Evolutionary conservation across 192 early-diverging fungal species (phyloP), one percentile per base, ranked within the genome.

Genomic region (Coemansia sp.): DNA sequence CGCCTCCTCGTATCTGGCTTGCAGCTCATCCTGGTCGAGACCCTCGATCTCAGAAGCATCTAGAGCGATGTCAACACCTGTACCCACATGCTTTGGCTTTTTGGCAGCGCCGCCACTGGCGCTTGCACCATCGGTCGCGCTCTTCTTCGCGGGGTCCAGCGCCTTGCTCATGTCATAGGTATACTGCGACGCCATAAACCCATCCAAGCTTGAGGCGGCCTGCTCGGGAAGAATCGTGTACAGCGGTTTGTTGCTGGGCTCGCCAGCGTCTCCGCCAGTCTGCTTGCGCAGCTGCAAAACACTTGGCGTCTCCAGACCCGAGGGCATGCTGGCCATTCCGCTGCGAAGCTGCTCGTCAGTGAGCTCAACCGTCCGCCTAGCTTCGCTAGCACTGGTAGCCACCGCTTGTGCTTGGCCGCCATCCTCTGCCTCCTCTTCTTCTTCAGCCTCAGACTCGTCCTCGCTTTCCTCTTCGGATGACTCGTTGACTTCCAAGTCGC

Each of bases 101-200:
- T 56, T 63, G 15, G 60, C 62, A 14, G 39, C 41, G 19, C 66
- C 32, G 59, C 65, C 47, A 45, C 9, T 42, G 32, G 49, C n/a
- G 38, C 41, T 17, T 15, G 39, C 32, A 20, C 15, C 27, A 37
- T 17, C 60, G 14, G 42, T 17, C 2, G 56, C 49, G 74, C 68
- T 74, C 67, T 73, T 83, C 62, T 80, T 81, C 25, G 86, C 79
- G n/a, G 80, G 79, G 31, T 82, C 80, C 22, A 74, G 40, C 7
- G 82, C 74, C 3, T 78, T 78, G 22, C 78, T 64, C 31, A 98
- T 66, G 64, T 96, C 92, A 67, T 99, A 99, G 3, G 90, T 90
- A 69, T 94, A 94, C 68, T 93, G 89, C 36, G 93, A 94, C 20
- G 94, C 97, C 97, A 99, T 97, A 71, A 99, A 93, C 11, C 92